Evolutionary conservation across 2,329 filamentous ascomycete species (phyloP).

Genomic region (Fusarium albosuccineum): DNA sequence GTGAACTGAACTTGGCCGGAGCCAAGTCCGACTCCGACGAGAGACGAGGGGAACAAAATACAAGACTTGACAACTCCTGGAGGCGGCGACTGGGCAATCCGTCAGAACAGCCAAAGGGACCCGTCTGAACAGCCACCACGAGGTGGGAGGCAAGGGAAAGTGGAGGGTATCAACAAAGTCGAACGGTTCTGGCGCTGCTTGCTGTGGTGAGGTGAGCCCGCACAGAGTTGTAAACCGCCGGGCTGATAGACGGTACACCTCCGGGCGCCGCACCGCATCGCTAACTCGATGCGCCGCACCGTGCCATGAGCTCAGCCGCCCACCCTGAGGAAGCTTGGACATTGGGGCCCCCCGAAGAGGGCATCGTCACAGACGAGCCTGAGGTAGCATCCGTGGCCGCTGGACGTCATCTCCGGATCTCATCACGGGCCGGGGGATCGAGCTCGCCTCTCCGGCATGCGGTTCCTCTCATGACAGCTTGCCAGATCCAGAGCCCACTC

Average conservation of each 20-base stretch:
- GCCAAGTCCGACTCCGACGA: slow-evolving; percentile 49
- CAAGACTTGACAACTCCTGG: slow-evolving; percentile 41
- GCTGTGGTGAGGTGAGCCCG: slow-evolving; percentile 37
- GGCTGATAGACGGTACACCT: slow-evolving; percentile 24
- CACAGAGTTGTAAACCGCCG: slow-evolving; percentile 13
- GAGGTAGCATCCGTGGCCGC: slow-evolving; percentile 26
- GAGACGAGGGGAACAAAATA: slow-evolving; percentile 44
- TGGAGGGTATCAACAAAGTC: slow-evolving; percentile 43
- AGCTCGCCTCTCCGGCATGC: slow-evolving; percentile 28
- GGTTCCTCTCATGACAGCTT: slow-evolving; percentile 42
- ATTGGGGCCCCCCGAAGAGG: background rate
- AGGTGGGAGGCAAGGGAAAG: slow-evolving; percentile 37
- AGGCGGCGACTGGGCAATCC: slow-evolving; percentile 36
- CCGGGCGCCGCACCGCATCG: slow-evolving; percentile 18
- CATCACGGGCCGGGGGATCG: slow-evolving; percentile 37
- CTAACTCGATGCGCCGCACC: slow-evolving; percentile 27
- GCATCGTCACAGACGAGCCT: slow-evolving; percentile 26
- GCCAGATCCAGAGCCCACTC: slow-evolving; percentile 40
- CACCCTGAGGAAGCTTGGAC: slow-evolving; percentile 21
- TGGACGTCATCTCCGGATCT: slow-evolving; percentile 40
- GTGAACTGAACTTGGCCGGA: slow-evolving; percentile 48
- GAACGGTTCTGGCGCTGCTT: slow-evolving; percentile 30
- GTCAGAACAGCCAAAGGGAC: slow-evolving; percentile 32
- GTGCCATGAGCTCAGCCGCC: slow-evolving; percentile 26
- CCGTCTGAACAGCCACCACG: slow-evolving; percentile 26